Base-by-base conservation (phyloP, 164 flowering plant genomes). In the Buxus sempervirens region DNA sequence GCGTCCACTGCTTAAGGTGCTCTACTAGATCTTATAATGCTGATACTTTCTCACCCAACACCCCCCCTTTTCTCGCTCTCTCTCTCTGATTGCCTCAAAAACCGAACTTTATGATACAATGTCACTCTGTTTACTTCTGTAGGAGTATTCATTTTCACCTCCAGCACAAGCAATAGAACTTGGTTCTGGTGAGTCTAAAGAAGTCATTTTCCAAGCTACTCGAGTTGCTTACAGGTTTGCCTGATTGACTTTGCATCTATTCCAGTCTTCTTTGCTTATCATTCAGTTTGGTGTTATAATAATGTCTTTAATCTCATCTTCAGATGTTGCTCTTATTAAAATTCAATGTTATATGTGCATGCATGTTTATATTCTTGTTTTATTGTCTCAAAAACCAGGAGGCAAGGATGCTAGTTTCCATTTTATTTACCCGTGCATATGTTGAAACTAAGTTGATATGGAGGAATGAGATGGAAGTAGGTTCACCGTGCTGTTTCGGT, bases 131-230 rank as follows among this genome's bases (percentile, higher is more conserved):
- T 60, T 42, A 10, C 36, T 72, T 62, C 54, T 77, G 68, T 65
- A 93, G 99, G 99, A 96, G 65, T 96, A 88, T 85, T 90, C 99
- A 48, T 96, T 96, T 77, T 88, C 87, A 57, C 99, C 99, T 81
- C 63, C 95, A 67, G 94, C 98, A 61, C 87, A 80, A 72, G 91
- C 96, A 58, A 88, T 96, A 78, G 99, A 96, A 73, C 92, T 96
- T 78, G 96, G 86, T 58, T 91, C 97, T 74, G 98, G 98, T 56
- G 96, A 91, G 75, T 84, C 90, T 13, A 87, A 75, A 77, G 92
- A 90, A 78, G 83, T 91, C 4, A 59, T 82, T 70, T 96, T 93
- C 69, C 86, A 83, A 77, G 99, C 99, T 51, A 85, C 81, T n/a
- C 98, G 95, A 73, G 97, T 93, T 83, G 99, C 98, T 66, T 93